Conservation (phyloP, 768 basidiomycete genomes). For the Kwoniella mangroviensis region DNA sequence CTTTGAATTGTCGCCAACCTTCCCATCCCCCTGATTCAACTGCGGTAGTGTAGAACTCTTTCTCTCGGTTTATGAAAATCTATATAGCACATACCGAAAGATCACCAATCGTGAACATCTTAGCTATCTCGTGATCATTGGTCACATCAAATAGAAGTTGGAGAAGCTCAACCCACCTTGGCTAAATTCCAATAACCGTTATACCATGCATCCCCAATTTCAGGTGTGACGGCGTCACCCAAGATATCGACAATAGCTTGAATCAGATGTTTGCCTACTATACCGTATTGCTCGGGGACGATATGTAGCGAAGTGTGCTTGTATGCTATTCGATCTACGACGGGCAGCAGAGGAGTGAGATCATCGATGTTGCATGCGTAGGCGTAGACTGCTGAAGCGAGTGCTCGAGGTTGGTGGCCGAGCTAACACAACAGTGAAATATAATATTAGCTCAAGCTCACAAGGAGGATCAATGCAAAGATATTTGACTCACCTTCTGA, state of each 20-base stretch:
- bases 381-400: slow-evolving; percentile 38
- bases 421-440: neutral
- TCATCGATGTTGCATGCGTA: slow-evolving; percentile 44
- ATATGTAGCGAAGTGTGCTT: slow-evolving; percentile 44
- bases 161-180: slow-evolving; percentile 9
- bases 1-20: slow-evolving; percentile 30
- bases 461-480: neutral
- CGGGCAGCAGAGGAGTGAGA: slow-evolving; percentile 30
- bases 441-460: neutral
- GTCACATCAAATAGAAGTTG: too few relatives aligned
- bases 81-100: neutral
- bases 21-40: slow-evolving; percentile 26
- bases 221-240: slow-evolving; percentile 36
- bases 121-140: neutral
- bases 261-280: slow-evolving; percentile 42
- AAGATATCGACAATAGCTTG: slow-evolving; percentile 37
- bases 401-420: slow-evolving; percentile 34
- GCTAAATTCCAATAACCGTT: slow-evolving; percentile 34
- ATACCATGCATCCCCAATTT: slow-evolving; percentile 38
- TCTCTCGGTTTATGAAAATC: slow-evolving; percentile 34
- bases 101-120: neutral
- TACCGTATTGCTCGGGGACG: slow-evolving; percentile 31
- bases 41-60: slow-evolving; percentile 21
- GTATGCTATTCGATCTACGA: slow-evolving; percentile 36
- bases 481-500: slow-evolving; percentile 10